Evolutionary conservation across 208 protist genomes (phyloP).

Genomic region (Tritrichomonas foetus): DNA sequence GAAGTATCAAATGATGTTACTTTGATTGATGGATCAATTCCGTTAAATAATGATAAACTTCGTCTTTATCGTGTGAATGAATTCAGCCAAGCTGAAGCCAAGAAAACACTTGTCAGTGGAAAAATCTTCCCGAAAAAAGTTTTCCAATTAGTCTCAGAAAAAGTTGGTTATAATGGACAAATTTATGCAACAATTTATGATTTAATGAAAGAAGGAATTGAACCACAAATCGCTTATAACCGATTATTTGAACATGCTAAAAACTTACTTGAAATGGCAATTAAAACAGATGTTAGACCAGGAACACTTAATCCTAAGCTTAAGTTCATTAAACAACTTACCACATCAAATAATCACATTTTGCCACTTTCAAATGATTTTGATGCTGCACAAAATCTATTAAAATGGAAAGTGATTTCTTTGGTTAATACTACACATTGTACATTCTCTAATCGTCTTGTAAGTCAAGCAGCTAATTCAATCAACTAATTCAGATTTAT

Average conservation of each 20-base stretch:
- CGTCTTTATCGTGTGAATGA: background rate
- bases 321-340: background rate
- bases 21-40: background rate
- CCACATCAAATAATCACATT: background rate
- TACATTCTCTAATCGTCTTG: background rate
- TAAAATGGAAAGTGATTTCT: background rate
- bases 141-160: background rate
- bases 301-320: background rate
- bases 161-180: background rate
- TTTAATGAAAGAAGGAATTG: background rate
- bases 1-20: background rate
- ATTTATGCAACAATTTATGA: background rate
- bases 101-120: background rate
- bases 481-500: no score
- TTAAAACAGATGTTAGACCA: background rate
- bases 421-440: background rate
- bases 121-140: background rate
- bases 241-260: background rate
- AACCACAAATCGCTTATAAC: background rate
- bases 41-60: background rate
- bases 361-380: background rate
- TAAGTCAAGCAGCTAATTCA: background rate
- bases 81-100: background rate
- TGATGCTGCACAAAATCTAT: background rate
- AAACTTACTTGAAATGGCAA: background rate